phyloP scores from a whole-genome alignment of 306 rosid species.

The Cucumis cinereus region DNA sequence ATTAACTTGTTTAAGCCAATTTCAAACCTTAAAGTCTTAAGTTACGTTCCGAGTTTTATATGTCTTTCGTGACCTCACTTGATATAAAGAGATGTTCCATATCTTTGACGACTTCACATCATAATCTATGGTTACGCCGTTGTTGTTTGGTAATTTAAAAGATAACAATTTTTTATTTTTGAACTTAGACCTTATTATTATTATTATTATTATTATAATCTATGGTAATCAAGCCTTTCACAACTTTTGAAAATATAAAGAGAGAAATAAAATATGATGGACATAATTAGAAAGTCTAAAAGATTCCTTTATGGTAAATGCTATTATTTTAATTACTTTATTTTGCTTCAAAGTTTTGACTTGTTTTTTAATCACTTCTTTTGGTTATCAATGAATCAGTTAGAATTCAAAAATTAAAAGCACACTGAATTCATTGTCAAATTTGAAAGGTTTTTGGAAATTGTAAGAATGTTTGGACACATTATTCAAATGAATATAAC shows the following conservation, averaged over 20 bases:
- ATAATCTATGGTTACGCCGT: too few relatives aligned
- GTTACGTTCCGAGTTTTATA: too few relatives aligned
- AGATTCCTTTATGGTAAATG: not conserved
- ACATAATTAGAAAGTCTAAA: not conserved
- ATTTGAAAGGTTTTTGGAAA: not conserved
- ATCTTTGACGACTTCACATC: too few relatives aligned
- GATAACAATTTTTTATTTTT: too few relatives aligned
- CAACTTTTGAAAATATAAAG: not conserved
- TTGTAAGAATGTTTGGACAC: not conserved
- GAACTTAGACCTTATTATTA: not conserved
- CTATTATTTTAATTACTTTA: not conserved
- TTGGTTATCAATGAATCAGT: not conserved
- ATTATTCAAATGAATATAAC: not conserved
- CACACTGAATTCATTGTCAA: not conserved
- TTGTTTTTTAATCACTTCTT: not conserved
- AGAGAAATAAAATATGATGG: not conserved
- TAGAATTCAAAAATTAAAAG: not conserved
- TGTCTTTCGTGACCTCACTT: too few relatives aligned
- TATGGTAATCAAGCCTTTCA: not conserved
- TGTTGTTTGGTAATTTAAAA: too few relatives aligned
- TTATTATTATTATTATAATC: not conserved
- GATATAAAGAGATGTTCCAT: too few relatives aligned
- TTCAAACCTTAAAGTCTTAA: not conserved
- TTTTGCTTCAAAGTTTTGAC: conserved; percentile 1
- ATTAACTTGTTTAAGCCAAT: not conserved